phyloP scores from a whole-genome alignment of 2,329 filamentous ascomycete genomes.

The Shiraia bambusicola region DNA sequence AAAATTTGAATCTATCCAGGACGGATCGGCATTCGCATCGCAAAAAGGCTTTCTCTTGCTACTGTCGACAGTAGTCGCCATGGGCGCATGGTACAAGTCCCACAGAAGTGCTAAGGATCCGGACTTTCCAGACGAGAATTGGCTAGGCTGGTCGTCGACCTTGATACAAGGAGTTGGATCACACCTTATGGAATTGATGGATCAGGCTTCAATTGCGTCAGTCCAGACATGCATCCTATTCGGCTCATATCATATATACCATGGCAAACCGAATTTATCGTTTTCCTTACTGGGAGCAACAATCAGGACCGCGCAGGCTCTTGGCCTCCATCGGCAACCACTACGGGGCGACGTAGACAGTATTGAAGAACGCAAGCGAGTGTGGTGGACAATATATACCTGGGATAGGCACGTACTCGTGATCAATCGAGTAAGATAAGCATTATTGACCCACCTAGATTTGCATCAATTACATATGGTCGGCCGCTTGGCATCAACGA shows the following conservation, averaged over 20 bases:
- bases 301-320: constrained; percentile 41
- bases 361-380: constrained; percentile 42
- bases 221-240: constrained; percentile 46
- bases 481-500: constrained; percentile 47
- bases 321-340: constrained; percentile 37
- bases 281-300: constrained; percentile 45
- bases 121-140: constrained; percentile 12
- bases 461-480: constrained; percentile 47
- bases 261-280: constrained; percentile 46
- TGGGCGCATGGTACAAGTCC: constrained; percentile 45
- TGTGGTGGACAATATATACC: constrained; percentile 49
- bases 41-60: constrained; percentile 44
- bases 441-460: constrained; percentile 18
- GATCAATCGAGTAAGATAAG: not conserved
- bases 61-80: constrained; percentile 41
- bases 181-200: constrained; percentile 46
- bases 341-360: constrained; percentile 22
- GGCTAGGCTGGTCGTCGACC: constrained; percentile 14
- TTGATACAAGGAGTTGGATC: constrained; percentile 35
- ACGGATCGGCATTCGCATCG: constrained; percentile 37
- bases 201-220: constrained; percentile 42
- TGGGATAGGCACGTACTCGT: constrained; percentile 40
- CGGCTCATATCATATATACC: constrained; percentile 47
- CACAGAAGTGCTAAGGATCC: constrained; percentile 16
- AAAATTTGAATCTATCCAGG: constrained; percentile 34